phyloP scores from a whole-genome alignment of 108 stramenopile genomes.

The Cylindrotheca closterium region DNA sequence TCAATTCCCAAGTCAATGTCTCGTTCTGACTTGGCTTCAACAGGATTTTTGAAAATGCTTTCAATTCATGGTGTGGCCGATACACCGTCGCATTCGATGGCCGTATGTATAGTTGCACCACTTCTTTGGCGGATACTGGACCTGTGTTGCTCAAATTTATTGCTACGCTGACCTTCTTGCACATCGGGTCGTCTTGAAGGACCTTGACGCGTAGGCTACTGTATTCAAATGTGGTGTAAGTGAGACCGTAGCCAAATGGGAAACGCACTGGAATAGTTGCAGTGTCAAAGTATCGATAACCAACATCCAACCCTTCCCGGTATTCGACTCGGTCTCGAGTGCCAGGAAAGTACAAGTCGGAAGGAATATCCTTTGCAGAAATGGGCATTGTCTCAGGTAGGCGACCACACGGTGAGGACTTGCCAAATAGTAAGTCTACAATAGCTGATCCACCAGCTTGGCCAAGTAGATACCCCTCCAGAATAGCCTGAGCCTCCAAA shows the following conservation, averaged over 20 bases:
- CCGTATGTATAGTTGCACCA: constrained; percentile 45
- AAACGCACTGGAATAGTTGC: constrained; percentile 41
- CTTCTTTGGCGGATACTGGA: constrained; percentile 30
- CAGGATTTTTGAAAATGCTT: constrained; percentile 77
- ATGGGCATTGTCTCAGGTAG: constrained; percentile 63
- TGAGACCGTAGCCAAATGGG: constrained; percentile 75
- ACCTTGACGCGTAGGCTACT: constrained; percentile 20
- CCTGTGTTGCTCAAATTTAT: constrained; percentile 40
- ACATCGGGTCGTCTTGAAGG: constrained; percentile 10
- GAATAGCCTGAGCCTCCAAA: constrained; percentile 26
- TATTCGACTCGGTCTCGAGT: constrained; percentile 40
- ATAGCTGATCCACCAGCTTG: constrained; percentile 62
- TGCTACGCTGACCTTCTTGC: constrained; percentile 24
- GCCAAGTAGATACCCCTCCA: constrained; percentile 61
- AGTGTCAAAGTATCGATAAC: constrained; percentile 68
- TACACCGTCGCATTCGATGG: constrained; percentile 43
- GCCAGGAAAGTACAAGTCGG: constrained; percentile 39
- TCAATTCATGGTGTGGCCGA: constrained; percentile 51
- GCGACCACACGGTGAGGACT: constrained; percentile 48
- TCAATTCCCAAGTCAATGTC: constrained; percentile 71
- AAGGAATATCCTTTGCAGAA: constrained; percentile 18
- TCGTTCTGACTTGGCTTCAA: constrained; percentile 92
- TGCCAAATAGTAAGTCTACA: constrained; percentile 66
- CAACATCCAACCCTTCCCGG: constrained; percentile 65
- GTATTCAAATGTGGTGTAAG: constrained; percentile 67